Percentiles rank a stretch among this genome's conserved stretches.
phyloP scores from a whole-genome alignment of 2,329 filamentous ascomycete genomes.

The Trichophyton rubrum region DNA sequence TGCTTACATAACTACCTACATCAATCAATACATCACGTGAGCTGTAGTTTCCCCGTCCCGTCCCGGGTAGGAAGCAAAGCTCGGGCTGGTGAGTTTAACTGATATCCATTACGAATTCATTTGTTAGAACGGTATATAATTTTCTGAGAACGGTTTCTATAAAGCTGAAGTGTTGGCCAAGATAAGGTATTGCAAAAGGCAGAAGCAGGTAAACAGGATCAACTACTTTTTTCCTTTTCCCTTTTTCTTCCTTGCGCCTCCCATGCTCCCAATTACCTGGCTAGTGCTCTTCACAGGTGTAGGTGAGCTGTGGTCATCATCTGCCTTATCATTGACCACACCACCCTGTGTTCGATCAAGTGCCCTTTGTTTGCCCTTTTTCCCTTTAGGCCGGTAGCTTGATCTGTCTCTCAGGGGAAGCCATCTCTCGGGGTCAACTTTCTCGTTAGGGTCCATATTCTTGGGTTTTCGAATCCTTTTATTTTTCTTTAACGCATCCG shows the following conservation, averaged over 20 bases:
- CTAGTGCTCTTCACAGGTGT: slow-evolving; percentile 21
- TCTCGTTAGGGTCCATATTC: slow-evolving; percentile 56
- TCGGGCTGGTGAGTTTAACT: no score
- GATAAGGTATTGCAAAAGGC: no score
- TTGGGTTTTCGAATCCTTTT: slow-evolving; percentile 37
- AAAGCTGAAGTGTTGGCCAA: not conserved
- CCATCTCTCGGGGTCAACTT: slow-evolving; percentile 84
- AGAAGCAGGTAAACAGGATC: no score
- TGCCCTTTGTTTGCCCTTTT: slow-evolving; percentile 78
- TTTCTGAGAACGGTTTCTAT: not conserved
- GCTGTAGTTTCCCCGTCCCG: no score
- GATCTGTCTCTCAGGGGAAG: slow-evolving; percentile 79
- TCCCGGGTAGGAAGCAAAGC: no score
- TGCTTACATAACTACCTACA: not conserved
- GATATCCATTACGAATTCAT: not conserved
- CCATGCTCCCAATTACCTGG: slow-evolving; percentile 24
- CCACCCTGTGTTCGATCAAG: slow-evolving; percentile 76
- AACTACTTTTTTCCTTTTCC: slow-evolving; percentile 25
- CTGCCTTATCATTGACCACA: slow-evolving; percentile 58
- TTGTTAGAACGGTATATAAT: not conserved
- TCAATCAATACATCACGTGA: no score
- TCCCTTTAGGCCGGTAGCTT: slow-evolving; percentile 78
- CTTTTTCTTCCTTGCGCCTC: slow-evolving; percentile 38
- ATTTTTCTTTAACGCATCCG: slow-evolving; percentile 17
- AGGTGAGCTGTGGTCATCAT: slow-evolving; percentile 33